Base-by-base conservation (phyloP, 2,329 filamentous ascomycete genomes). In the Volutella citrinella region DNA sequence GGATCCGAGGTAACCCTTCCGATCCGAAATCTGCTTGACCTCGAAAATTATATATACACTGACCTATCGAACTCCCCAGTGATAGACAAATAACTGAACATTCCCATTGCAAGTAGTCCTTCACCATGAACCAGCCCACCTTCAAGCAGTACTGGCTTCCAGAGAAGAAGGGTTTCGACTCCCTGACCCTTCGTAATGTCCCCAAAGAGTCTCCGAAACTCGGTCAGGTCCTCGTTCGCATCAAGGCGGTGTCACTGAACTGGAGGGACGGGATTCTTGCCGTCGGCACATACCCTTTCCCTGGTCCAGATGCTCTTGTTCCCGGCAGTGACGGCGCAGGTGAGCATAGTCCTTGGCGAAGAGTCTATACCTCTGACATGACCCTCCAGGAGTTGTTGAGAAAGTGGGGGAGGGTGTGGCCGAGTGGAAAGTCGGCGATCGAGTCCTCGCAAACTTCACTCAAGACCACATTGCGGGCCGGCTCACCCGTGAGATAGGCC, bases 401-500 rank as follows among this genome's bases (percentile, higher is more conserved):
- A 34, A 40, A 19, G 26, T 40, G 7, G 38, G 38, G 20, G 38
- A 37, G 12, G 34, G 38, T 4, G 30, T 37, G 4, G 30, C 30
- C 13, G 38, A 34, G 17, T 45, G 41, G 39, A 34, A 40, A 19
- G 35, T 32, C 5, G 41, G 45, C 21, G 38, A 46, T 9, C 17
- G 43, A 16, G 36, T 48, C 6, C 19, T 45, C 19, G 38, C 30
- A 18, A 40, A 37, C 26, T 40, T 40, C 12, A 40, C 34, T 13
- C 34, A 40, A 17, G 38, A 40, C 16, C 37, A 40, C 19, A 40
- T 35, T 7, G 33, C 39, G 8, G 35, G 38, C 9, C 42, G 41
- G 6, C 43, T 38, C 2, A 44, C 32, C 17, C 37, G 35, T 22
- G 24, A 36, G 10, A 42, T 38, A 11, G 36, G 38, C 11, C 22